Evolutionary conservation across 2,329 filamentous ascomycete species (phyloP), one percentile per base, ranked within the genome.

Genomic region (Cladophialophora chaetospira): DNA sequence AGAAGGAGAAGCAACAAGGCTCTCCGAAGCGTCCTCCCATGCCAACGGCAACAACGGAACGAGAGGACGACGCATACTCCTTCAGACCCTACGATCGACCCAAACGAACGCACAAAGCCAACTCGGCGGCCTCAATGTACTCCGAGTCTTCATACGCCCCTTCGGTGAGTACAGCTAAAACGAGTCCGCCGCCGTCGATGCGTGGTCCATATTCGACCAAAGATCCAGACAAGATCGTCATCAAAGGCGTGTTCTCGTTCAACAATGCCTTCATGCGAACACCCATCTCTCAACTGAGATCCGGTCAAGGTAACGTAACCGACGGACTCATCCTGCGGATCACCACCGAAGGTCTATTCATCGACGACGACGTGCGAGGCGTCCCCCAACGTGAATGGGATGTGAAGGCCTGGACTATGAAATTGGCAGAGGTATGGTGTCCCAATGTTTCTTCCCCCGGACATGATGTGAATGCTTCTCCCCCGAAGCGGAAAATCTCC

Each of bases 371-470:
- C 71, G 84, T 97, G 50, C 86, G 92, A 42, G 86, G 86, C 60
- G 90, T 97, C 13, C 87, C 90, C n/a, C 91, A 97, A 74, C 86
- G 94, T 58, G 94, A 99, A 75, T 99, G 94, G 94, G 94, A 99
- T 72, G 86, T 97, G 69, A 97, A 97, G 74, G 92, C 93, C 23
- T 97, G 94, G 94, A 96, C 91, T 40, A 83, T 99, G 75, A 97
- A 96, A 76, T 78, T 88, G 63, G 85, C 95, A 73, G 94, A 97
- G 82, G 87, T 94, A 78, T 90, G 88, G 84, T 91, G 87, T 69
- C 80, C 83, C 68, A 83, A 87, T 71, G 76, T 82, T 71, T 35
- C 26, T 47, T 23, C 42, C 44, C 53, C 8, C 21, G 77, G 76
- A 21, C 33, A 40, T 35, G 26, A 47, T 21, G 21, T 44, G 38